These are phyloP conservation scores for Castanospermum australe DNA, from an alignment of 306 rosid genomes.

Conservation along the genomic window DNA sequence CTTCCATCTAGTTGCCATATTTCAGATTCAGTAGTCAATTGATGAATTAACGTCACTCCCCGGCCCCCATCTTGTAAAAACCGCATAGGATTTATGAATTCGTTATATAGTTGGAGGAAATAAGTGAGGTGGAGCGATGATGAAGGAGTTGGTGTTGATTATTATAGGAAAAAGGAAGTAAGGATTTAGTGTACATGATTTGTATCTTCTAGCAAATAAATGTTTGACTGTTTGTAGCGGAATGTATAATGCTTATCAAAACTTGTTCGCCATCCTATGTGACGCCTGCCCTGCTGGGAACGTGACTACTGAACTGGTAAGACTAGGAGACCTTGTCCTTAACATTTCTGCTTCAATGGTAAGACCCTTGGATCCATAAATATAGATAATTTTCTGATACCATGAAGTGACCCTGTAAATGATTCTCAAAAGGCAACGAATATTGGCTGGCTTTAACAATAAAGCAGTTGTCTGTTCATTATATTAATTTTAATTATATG, in stretches of 20 bases:
- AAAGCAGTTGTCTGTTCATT: neutral
- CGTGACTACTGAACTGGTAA: neutral
- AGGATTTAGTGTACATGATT: neutral
- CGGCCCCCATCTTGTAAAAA: neutral
- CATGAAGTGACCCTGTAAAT: neutral
- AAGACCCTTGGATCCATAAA: neutral
- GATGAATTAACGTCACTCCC: neutral
- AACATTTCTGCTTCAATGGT: neutral
- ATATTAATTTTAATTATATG: no score
- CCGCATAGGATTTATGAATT: neutral
- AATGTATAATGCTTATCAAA: neutral
- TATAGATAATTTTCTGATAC: neutral
- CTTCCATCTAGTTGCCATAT: conserved; percentile 20
- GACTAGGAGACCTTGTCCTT: neutral
- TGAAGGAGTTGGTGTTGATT: conserved; percentile 8
- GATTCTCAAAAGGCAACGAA: neutral
- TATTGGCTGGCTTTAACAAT: neutral
- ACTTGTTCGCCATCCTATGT: neutral
- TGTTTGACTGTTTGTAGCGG: neutral
- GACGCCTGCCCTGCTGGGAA: neutral
- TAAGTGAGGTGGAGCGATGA: conserved; percentile 14
- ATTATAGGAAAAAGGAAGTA: neutral
- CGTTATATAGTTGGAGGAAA: conserved; percentile 1
- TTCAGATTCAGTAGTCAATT: neutral
- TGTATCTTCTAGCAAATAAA: neutral